phyloP scores from a whole-genome alignment of 208 protist species.

The Acanthamoeba healyi region DNA sequence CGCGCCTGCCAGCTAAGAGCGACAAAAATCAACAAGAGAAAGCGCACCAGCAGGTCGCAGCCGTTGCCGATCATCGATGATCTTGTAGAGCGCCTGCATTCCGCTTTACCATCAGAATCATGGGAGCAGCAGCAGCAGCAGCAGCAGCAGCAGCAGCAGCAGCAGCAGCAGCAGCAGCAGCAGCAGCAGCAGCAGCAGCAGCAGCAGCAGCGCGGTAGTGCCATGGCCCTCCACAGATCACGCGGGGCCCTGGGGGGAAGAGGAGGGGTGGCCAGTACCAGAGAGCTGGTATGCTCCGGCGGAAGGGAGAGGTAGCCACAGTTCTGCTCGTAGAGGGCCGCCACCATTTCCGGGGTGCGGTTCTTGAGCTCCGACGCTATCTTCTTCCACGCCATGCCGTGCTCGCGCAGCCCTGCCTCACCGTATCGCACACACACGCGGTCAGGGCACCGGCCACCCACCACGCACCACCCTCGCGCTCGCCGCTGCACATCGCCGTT shows the following conservation, averaged over 20 bases:
- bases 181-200: too few relatives aligned
- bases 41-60: neutral
- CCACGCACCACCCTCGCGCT: too few relatives aligned
- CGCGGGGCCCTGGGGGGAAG: too few relatives aligned
- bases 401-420: conserved; percentile 23
- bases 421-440: neutral
- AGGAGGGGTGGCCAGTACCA: neutral
- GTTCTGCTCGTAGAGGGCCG: conserved; percentile 20
- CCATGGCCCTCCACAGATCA: too few relatives aligned
- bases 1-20: too few relatives aligned
- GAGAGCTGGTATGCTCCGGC: neutral
- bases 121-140: neutral
- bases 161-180: too few relatives aligned
- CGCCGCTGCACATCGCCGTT: neutral
- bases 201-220: too few relatives aligned
- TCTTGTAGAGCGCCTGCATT: neutral
- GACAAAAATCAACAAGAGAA: neutral
- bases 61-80: neutral
- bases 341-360: conserved; percentile 63
- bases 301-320: conserved; percentile 14
- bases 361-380: conserved; percentile 50
- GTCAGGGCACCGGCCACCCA: neutral
- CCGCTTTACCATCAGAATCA: neutral
- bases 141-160: neutral
- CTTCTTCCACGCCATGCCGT: conserved; percentile 65